Percentiles rank a stretch among this genome's conserved stretches.
These are phyloP conservation scores for Hypsizygus marmoreus DNA, from an alignment of 768 basidiomycete genomes.

Conservation along the genomic window DNA sequence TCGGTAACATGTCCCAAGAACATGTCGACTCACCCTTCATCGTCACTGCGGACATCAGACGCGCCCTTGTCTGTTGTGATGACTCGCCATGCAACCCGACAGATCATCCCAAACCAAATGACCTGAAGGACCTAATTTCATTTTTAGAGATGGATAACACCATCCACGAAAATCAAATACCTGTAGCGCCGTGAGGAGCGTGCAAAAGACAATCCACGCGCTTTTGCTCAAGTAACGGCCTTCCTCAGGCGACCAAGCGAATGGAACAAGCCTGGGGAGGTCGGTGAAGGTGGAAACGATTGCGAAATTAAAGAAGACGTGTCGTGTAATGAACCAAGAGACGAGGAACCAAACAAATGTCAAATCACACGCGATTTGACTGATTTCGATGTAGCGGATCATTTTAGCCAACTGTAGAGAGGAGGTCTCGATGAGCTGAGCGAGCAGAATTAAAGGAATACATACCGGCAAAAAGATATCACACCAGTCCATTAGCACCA, in stretches of 20 bases:
- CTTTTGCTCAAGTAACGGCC: slow-evolving; percentile 57
- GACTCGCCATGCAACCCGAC: slow-evolving; percentile 80
- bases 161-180: slow-evolving; percentile 35
- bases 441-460: slow-evolving; percentile 17
- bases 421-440: slow-evolving; percentile 6
- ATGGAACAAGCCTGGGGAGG: slow-evolving; percentile 46
- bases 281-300: slow-evolving; percentile 65
- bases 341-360: slow-evolving; percentile 82
- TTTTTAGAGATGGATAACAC: slow-evolving; percentile 13
- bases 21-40: slow-evolving; percentile 55
- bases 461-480: slow-evolving; percentile 91
- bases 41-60: slow-evolving; percentile 85
- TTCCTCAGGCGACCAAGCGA: slow-evolving; percentile 57
- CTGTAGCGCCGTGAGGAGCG: slow-evolving; percentile 61
- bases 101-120: slow-evolving; percentile 88
- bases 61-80: slow-evolving; percentile 70
- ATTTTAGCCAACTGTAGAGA: slow-evolving; percentile 82
- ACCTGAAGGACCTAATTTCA: slow-evolving; percentile 62
- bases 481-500: slow-evolving; percentile 92
- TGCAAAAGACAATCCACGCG: slow-evolving; percentile 49
- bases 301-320: slow-evolving; percentile 75
- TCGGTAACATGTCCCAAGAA: slow-evolving; percentile 6
- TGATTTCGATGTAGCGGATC: slow-evolving; percentile 77
- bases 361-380: slow-evolving; percentile 64
- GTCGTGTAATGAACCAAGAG: slow-evolving; percentile 90